These are phyloP conservation scores for Dorcoceras hygrometricum DNA, from an alignment of 257 asterid genomes.

Conservation along the genomic window DNA sequence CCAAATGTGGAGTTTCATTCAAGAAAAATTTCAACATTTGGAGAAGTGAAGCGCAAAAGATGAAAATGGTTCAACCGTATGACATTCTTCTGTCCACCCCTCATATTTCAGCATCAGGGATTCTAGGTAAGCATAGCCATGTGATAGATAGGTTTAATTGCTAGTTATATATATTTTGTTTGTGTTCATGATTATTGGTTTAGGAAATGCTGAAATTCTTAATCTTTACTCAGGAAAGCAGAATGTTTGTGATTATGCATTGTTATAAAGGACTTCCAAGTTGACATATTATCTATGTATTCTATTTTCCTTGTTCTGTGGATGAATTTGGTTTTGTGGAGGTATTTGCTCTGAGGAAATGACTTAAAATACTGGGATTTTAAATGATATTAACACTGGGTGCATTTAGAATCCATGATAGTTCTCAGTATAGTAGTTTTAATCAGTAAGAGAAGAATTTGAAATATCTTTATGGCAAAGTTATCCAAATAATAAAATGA, in stretches of 20 bases:
- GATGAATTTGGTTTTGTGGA: no score
- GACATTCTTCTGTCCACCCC: slow-evolving; percentile 71
- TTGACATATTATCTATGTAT: not conserved
- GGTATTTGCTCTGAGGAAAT: not conserved
- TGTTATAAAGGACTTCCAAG: slow-evolving; percentile 2
- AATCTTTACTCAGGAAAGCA: slow-evolving; percentile 17
- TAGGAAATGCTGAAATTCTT: slow-evolving; percentile 1
- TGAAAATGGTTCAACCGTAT: slow-evolving; percentile 74
- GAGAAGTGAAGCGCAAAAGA: slow-evolving; percentile 72
- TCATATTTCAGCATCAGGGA: slow-evolving; percentile 65
- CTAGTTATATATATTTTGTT: not conserved
- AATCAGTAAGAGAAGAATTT: not conserved
- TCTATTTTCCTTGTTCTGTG: not conserved
- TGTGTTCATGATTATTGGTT: not conserved
- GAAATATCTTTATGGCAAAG: not conserved
- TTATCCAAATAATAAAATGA: not conserved
- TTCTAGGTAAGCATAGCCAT: slow-evolving; percentile 48
- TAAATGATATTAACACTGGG: not conserved
- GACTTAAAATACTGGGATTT: not conserved
- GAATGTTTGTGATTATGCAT: not conserved
- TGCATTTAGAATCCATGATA: not conserved
- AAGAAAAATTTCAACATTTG: slow-evolving; percentile 61
- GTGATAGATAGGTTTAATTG: not conserved
- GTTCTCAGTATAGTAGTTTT: not conserved
- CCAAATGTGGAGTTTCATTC: slow-evolving; percentile 60